Conservation (phyloP, 768 basidiomycete species). For the Lanmaoa rubissima region DNA sequence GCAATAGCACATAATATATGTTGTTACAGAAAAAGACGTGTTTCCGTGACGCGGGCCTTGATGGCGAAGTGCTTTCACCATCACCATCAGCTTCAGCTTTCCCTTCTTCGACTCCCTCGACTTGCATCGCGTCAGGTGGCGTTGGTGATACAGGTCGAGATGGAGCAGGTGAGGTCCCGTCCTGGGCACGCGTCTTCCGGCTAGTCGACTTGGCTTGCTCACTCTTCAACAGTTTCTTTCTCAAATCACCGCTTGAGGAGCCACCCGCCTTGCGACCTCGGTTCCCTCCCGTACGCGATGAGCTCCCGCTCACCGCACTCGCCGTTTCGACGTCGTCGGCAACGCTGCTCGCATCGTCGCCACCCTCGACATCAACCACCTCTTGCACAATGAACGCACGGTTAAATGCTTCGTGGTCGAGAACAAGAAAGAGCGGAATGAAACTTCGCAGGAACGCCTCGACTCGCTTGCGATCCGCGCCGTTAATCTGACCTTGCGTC, state of each 20-base stretch:
- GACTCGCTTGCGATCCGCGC: constrained; percentile 73
- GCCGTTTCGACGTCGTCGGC: constrained; percentile 39
- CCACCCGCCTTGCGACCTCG: constrained; percentile 41
- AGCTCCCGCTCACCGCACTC: constrained; percentile 27
- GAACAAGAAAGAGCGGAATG: constrained; percentile 74
- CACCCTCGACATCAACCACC: constrained; percentile 59
- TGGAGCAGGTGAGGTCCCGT: constrained; percentile 49
- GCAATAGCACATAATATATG: constrained; percentile 79
- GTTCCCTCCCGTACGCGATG: constrained; percentile 34
- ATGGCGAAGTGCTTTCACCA: constrained; percentile 10
- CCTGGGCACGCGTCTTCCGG: constrained; percentile 56
- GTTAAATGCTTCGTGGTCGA: constrained; percentile 70
- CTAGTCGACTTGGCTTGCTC: constrained; percentile 74
- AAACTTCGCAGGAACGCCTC: constrained; percentile 80
- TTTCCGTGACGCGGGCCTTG: constrained; percentile 41
- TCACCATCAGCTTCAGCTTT: constrained; percentile 18
- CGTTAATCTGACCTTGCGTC: constrained; percentile 69
- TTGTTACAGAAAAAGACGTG: constrained; percentile 86
- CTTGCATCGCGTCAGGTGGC: constrained; percentile 41
- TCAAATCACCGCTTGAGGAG: constrained; percentile 56
- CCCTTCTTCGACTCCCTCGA: constrained; percentile 31
- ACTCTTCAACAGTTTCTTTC: constrained; percentile 80
- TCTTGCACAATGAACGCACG: constrained; percentile 65
- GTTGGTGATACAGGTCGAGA: constrained; percentile 68
- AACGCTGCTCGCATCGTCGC: constrained; percentile 41